Base-by-base conservation (phyloP, 1,139 yeast species). In the Magnusiomyces starmeri region DNA sequence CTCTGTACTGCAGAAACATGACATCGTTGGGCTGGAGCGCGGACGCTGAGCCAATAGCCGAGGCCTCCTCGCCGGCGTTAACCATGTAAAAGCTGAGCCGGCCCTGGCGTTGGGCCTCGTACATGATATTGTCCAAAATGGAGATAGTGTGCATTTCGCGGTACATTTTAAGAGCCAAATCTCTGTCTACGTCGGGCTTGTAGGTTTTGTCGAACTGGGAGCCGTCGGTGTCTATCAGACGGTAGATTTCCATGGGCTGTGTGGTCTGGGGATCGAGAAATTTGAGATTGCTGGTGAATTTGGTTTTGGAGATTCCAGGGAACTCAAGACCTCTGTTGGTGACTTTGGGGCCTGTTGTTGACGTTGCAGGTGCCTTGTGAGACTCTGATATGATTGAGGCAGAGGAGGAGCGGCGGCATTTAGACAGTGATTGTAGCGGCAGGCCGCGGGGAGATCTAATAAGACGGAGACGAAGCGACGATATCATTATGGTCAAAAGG, bases 21-120 rank as follows among this genome's bases (percentile, higher is more conserved):
- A 61, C 62, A 50, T 68, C 71, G 12, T 67, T 64, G 9, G 60
- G 57, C 45, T 56, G 57, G 27, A 68, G 57, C 1, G 70, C 71
- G n/a, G 70, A 67, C 1, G 70, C 65, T 27, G 66, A 60, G 21
- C 71, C 71, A 6, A 68, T 66, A 3, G 69, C 63, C 10, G 67
- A 64, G 2, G 70, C 71, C 51, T 68, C 71, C 50, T 68, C 71
- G 16, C 71, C 71, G n/a, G 68, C 68, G 48, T 65, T 61, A 22
- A 67, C 70, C 70, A 68, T 67, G 57, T 68, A 68, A 53, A 68
- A 68, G 42, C 66, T 61, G 26, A 68, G 57, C 20, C 71, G 58
- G 16, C 71, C 71, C 53, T 68, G 71, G 37, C 71, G 60, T 55
- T 68, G 71, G 6, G 71, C 70, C 45, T 68, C 71, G 54, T 65